These are phyloP conservation scores for Flaveria sonorensis DNA, from an alignment of 129 eudicot species.

Conservation along the genomic window DNA sequence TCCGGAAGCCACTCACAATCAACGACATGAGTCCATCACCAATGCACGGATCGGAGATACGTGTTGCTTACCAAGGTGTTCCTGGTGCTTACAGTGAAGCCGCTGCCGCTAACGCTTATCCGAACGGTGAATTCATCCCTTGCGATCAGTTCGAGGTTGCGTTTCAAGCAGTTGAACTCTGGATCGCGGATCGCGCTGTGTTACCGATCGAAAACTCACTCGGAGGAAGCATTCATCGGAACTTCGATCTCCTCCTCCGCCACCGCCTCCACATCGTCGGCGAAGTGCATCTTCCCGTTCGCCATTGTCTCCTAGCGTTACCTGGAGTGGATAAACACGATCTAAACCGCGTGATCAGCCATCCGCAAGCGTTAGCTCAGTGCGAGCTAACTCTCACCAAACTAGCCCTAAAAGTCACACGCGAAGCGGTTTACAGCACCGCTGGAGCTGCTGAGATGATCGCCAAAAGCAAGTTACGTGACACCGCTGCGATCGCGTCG, in stretches of 20 bases:
- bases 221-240: slow-evolving; percentile 87
- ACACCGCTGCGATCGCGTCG: slow-evolving; percentile 91
- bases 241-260: slow-evolving; percentile 85
- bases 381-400: slow-evolving; percentile 83
- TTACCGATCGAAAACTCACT: slow-evolving; percentile 84
- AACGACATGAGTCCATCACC: slow-evolving; percentile 78
- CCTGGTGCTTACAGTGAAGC: slow-evolving; percentile 98
- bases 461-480: slow-evolving; percentile 57
- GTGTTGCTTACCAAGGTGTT: slow-evolving; percentile 93
- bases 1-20: slow-evolving; percentile 65
- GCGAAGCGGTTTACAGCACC: slow-evolving; percentile 87
- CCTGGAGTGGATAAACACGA: slow-evolving; percentile 78
- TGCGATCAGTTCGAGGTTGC: slow-evolving; percentile 97
- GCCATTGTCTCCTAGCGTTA: slow-evolving; percentile 77
- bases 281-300: slow-evolving; percentile 83
- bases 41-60: slow-evolving; percentile 68
- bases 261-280: slow-evolving; percentile 96
- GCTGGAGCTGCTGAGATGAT: slow-evolving; percentile 93
- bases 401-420: slow-evolving; percentile 54
- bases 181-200: slow-evolving; percentile 89
- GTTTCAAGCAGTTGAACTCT: slow-evolving; percentile 82
- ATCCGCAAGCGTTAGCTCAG: slow-evolving; percentile 86
- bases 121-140: slow-evolving; percentile 76
- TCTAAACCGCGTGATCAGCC: slow-evolving; percentile 81
- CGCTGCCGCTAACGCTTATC: slow-evolving; percentile 93